Base-by-base conservation (phyloP, 768 basidiomycete species). In the Lactifluus rugatus region DNA sequence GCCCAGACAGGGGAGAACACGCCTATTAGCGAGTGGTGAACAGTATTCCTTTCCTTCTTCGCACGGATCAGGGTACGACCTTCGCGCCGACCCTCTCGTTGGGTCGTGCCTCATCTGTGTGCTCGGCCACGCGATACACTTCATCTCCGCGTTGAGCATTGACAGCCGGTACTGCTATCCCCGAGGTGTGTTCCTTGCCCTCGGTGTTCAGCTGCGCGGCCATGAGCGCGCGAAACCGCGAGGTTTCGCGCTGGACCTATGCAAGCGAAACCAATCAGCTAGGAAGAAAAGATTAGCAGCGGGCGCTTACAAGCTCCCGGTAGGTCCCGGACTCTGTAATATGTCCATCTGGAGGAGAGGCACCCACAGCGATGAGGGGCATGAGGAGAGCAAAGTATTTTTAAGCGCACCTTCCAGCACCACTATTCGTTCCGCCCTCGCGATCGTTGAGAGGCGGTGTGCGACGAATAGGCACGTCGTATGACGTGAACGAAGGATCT, bases 401-500 rank as follows among this genome's bases (percentile, higher is more conserved):
- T 10, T 17, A 19, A 46, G 64, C 72, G n/a, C 48, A 85, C 85
- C 85, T 74, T 96, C 92, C 19, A 96, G 76, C 19, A 96, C 92
- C 6, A 91, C 89, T 46, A 96, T 89, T 41, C 89, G 78, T 67
- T 93, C 91, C 1, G 93, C 91, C 54, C 92, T 75, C 3, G 93
- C 89, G 55, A 96, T 92, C 3, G 93, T 93, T 23, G 89, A 92
- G 54, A 96, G 68, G 50, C 93, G 77, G 71, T 96, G 93, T 0
- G 93, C 93, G 19, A 94, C 91, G 55, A 94, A 85, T 25, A 93
- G 69, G 65, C 92, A 93, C 2, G 92, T 94, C 34, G 91, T 93
- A 61, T 87, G 81, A 46, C 85, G 74, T 45, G 82, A 82, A 53
- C 80, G 78, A 47, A 96, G 74, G 60, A 95, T 93, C 68, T 85